A percentile compares a stretch with the other conserved stretches of the same genome.
Conservation (phyloP, 2,329 filamentous ascomycete genomes). For the Akanthomyces uredinophilus region DNA sequence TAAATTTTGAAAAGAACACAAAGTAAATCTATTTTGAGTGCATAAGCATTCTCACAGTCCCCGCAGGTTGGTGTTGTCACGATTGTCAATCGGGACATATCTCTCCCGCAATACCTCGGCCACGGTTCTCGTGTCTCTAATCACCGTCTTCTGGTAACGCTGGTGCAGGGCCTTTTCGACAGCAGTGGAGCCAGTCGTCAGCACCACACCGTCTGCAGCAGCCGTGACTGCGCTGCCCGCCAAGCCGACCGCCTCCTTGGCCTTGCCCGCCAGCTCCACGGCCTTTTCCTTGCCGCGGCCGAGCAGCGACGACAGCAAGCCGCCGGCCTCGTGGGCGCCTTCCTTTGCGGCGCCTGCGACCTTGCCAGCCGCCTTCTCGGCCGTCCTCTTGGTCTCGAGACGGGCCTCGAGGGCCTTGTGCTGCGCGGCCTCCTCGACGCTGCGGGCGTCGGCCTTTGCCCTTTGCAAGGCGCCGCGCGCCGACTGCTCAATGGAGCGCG, state of each 20-base stretch:
- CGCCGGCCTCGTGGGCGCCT: slow-evolving; percentile 32
- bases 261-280: slow-evolving; percentile 31
- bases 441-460: slow-evolving; percentile 26
- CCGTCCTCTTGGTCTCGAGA: slow-evolving; percentile 22
- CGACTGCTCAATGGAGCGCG: slow-evolving; percentile 26
- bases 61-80: slow-evolving; percentile 40
- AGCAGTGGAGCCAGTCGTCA: slow-evolving; percentile 26
- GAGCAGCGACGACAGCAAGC: slow-evolving; percentile 34
- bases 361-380: slow-evolving; percentile 19
- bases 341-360: slow-evolving; percentile 26
- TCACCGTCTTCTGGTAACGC: slow-evolving; percentile 42
- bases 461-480: slow-evolving; percentile 32
- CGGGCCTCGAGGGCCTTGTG: slow-evolving; percentile 25
- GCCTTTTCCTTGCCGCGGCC: slow-evolving; percentile 37
- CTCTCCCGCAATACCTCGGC: slow-evolving; percentile 51
- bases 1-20: background rate
- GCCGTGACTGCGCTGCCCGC: slow-evolving; percentile 32
- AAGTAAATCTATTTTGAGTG: slow-evolving; percentile 11
- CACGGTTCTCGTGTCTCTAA: slow-evolving; percentile 41
- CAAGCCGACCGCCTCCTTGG: slow-evolving; percentile 31
- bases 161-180: slow-evolving; percentile 47
- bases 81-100: slow-evolving; percentile 45
- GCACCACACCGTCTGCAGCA: slow-evolving; percentile 23
- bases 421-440: slow-evolving; percentile 24
- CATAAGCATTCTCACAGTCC: slow-evolving; percentile 26